Evolutionary conservation across 176 grass and related monocot species (phyloP), one percentile per base, ranked within the genome.

Genomic region (Raddia distichophylla): DNA sequence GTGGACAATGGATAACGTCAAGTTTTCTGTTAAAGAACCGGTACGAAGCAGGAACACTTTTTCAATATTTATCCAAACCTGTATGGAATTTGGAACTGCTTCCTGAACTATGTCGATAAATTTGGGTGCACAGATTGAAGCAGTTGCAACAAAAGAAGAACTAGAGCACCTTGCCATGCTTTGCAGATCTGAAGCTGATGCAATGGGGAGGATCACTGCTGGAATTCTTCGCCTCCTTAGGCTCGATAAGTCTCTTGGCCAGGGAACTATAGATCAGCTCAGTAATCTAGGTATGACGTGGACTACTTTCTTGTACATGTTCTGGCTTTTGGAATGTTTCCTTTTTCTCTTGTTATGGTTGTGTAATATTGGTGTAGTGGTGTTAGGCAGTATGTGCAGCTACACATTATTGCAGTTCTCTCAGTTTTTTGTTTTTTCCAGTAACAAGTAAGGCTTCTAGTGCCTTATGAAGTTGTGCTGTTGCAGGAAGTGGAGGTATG

Each of bases 11-110:
- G 97, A 95, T 74, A 99, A 99, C 69, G 86, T 99, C 61, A 95
- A 96, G 54, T 99, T 99, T 87, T 99, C 97, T 20, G 89, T 96
- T 44, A 95, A 99, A 88, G 76, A 96, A 85, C 97, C 97, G 49
- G 97, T 99, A 88, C 50, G 82, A 67, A 44, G 97, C 95, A 88
- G 55, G 82, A 67, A 44, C 71, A 76, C 54, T 56, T 69, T 69
- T 58, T 60, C 51, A 60, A 56, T 72, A 59, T 60, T 77, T 82
- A 13, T 82, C 74, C 52, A 78, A 71, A 81, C 22, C 69, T 51
- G 45, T 64, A 3, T 1, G 62, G 48, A 67, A 78, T 90, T 67
- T 70, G 47, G 19, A 44, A 43, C 69, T 82, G 70, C 9, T 73
- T 63, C 33, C 73, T 67, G n/a, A 89, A 65, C 15, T 62, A 22